A percentile compares a stretch with the other conserved stretches of the same genome.
Conservation (phyloP, 2,329 filamentous ascomycete genomes). For the Aphanoascus verrucosus region DNA sequence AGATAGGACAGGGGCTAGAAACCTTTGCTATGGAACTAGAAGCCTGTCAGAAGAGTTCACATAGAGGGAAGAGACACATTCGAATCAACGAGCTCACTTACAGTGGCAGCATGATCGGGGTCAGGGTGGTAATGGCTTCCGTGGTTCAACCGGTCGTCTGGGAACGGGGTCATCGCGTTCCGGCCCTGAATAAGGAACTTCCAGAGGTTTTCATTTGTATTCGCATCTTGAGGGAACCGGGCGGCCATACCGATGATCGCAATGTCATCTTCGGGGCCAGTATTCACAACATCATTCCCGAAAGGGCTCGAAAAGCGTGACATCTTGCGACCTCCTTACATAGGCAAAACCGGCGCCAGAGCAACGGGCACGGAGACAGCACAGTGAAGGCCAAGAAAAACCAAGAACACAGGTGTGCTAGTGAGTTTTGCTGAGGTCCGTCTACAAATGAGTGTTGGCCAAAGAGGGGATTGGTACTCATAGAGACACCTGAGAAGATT, state of each 20-base stretch:
- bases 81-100: slow-evolving; percentile 13
- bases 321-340: not conserved
- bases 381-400: not conserved
- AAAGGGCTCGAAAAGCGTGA: not conserved
- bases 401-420: not conserved
- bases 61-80: not conserved
- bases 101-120: slow-evolving; percentile 26
- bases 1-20: not conserved
- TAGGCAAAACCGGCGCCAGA: not conserved
- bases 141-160: slow-evolving; percentile 26
- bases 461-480: too few species aligned
- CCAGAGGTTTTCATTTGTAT: slow-evolving; percentile 26
- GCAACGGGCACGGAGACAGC: not conserved
- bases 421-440: too few species aligned
- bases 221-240: slow-evolving; percentile 26
- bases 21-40: slow-evolving; percentile 14
- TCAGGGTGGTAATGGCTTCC: slow-evolving; percentile 32
- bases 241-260: slow-evolving; percentile 30
- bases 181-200: slow-evolving; percentile 25
- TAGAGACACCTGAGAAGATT: too few species aligned
- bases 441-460: too few species aligned
- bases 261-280: slow-evolving; percentile 13
- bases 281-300: not conserved
- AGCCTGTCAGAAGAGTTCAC: not conserved
- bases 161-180: slow-evolving; percentile 26